Base-by-base conservation (phyloP, 2,329 filamentous ascomycete species). In the Beauveria pseudobassiana region DNA sequence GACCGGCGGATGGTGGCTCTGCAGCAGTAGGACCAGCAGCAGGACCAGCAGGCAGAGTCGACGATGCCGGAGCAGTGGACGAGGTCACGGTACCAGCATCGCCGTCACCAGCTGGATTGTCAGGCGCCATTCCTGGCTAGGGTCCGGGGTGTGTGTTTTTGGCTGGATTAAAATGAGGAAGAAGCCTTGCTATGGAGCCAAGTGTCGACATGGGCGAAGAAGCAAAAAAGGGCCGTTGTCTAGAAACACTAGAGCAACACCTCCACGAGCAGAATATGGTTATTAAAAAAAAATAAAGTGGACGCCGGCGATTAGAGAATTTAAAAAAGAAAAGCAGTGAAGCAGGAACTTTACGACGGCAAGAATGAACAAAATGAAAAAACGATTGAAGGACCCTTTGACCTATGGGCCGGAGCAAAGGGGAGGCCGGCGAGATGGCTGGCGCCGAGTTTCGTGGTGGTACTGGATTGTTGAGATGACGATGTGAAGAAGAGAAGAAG, bases 101-200 rank as follows among this genome's bases (percentile, higher is more conserved):
- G 53, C 45, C 45, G 54, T 49, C 63, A 62, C 58, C 40, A 34
- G 49, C 49, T 54, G 49, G 58, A 60, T 54, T 46, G 42, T 54
- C 58, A 42, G 50, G 49, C 40, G 58, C 58, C 58, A 60, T 60
- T 60, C 28, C 58, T 50, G 58, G 57, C 57, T 22, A 59, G 57
- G 57, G 57, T 59, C 58, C 50, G 42, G 58, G 58, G 43, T 43
- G 43, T 43, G 52, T 54, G 34, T 50, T 38, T 59, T 34, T 60
- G 49, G 40, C 58, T 22, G 50, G 58, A 38, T 53, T 61, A 61
- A 61, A 59, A 59, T 59, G 57, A 59, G 24, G 57, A 59, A 59
- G 57, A 38, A 38, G 34, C 34, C 57, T 24, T 59, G 57, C 34
- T 59, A 60, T 60, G 58, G 58, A 60, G 49, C 58, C 58, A 48